Conservation (phyloP, 345 rosid genomes). For the Passiflora organensis region DNA sequence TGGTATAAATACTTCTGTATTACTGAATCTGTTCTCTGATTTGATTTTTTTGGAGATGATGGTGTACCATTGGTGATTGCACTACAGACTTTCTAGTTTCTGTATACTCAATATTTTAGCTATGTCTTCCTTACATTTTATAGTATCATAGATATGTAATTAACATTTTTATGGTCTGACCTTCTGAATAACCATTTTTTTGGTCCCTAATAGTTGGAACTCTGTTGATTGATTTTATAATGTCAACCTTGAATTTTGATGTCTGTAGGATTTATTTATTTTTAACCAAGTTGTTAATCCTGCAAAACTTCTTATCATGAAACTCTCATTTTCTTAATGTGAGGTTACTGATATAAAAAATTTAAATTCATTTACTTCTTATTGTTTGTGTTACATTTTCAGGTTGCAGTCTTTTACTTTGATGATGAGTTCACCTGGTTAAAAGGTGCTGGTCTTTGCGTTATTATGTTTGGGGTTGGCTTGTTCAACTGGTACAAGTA, state of each 20-base stretch:
- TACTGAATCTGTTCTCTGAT: constrained; percentile 1
- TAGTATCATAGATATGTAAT: neutral
- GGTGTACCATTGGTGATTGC: neutral
- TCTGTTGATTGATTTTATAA: neutral
- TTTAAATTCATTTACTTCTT: neutral
- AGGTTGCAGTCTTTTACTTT: constrained; percentile 98
- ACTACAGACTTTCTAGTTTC: neutral
- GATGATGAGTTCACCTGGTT: constrained; percentile 93
- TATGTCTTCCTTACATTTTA: too few relatives aligned
- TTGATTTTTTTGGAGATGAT: constrained; percentile 1
- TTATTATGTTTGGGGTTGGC: constrained; percentile 83
- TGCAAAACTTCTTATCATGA: too few relatives aligned
- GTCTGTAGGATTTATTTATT: neutral
- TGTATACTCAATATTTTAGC: neutral
- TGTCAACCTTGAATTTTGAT: too few relatives aligned
- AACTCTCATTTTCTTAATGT: too few relatives aligned
- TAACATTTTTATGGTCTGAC: neutral
- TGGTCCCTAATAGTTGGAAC: neutral
- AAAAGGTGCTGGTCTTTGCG: constrained; percentile 80
- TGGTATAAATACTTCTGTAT: constrained; percentile 41
- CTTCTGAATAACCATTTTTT: neutral
- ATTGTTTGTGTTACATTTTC: constrained; percentile 15
- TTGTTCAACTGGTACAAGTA: constrained; percentile 99
- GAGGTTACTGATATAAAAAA: too few relatives aligned
- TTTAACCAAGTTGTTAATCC: too few relatives aligned